Base-by-base conservation (phyloP, 1,284 basidiomycete species). In the Moniliella sp. region DNA sequence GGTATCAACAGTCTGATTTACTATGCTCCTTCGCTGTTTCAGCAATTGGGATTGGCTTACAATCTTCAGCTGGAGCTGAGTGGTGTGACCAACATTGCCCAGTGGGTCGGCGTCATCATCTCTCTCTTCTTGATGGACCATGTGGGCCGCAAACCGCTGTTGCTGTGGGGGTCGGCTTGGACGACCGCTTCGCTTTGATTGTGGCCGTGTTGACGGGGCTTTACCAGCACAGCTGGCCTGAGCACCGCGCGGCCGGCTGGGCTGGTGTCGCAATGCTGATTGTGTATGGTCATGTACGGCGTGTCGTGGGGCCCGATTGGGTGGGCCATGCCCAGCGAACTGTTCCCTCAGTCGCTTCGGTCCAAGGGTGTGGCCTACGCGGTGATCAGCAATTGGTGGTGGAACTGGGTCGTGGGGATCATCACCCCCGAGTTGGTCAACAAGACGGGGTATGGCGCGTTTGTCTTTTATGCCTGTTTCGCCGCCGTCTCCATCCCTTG, bases 361-460 rank as follows among this genome's bases (percentile, higher is more conserved):
- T 43, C 57, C 8, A 58, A 56, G 34, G 57, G 56, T 10, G 52
- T 57, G 4, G 51, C 59, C 4, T 31, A 58, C 10, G 38, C 46
- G 11, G 47, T 45, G 8, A 42, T 47, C 25, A 42, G 39, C 19
- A 56, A 52, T 34, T 59, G 56, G 56, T 21, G 11, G 18, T 3
- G 19, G 9, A 18, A 30, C 27, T 31, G 70, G 32, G 64, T 70
- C 16, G 78, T 81, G 52, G 65, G 72, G 0, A 47, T 63, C 10
- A 16, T 30, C n/a, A 39, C 39, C 4, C 41, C 41, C 15, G 37
- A 35, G 28, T 30, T 37, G 30, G 25, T 34, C 21, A 14, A 41
- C 27, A 30, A 30, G 16, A 31, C 29, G 18, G 18, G 25, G 16
- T 33, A 21, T 12, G 42, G 42, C 18, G 32, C 42, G 3, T 43